phyloP scores from a whole-genome alignment of 1,284 basidiomycete species.

The Salmacisia buchloeana region DNA sequence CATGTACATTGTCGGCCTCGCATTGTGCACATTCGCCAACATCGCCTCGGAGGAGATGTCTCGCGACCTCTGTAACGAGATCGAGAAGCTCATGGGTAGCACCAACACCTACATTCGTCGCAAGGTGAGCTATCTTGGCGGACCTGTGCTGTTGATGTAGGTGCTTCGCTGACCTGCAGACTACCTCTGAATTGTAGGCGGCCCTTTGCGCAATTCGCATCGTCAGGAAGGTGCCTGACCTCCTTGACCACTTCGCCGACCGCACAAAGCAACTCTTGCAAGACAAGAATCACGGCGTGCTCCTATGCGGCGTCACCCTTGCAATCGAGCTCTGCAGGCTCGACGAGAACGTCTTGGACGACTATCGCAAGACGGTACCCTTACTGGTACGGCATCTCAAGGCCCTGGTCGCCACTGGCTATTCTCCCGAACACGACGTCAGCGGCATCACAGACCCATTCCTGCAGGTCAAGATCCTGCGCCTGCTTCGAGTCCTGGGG shows the following conservation, averaged over 20 bases:
- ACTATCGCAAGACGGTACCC: conserved; percentile 88
- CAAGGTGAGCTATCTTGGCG: conserved; percentile 62
- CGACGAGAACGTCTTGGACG: conserved; percentile 68
- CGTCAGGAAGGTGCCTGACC: conserved; percentile 92
- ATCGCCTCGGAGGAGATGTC: conserved; percentile 76
- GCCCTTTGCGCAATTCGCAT: conserved; percentile 94
- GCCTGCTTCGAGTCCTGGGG: conserved; percentile 82
- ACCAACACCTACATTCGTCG: conserved; percentile 99
- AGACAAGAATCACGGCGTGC: conserved; percentile 94
- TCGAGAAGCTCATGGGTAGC: conserved; percentile 93
- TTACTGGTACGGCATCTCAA: conserved; percentile 92
- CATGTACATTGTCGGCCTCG: conserved; percentile 97
- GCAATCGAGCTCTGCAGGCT: conserved; percentile 88
- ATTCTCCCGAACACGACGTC: conserved; percentile 99
- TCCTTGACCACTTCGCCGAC: conserved; percentile 82
- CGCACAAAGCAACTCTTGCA: conserved; percentile 86
- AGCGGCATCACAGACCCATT: conserved; percentile 98
- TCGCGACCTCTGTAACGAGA: conserved; percentile 59
- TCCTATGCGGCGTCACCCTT: conserved; percentile 86
- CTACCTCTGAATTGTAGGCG: conserved; percentile 59
- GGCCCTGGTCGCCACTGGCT: conserved; percentile 89
- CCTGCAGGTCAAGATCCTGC: conserved; percentile 93
- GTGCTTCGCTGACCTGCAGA: conserved; percentile 2
- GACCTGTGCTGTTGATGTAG: background rate
- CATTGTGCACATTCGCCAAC: conserved; percentile 96